Conservation (phyloP, 768 basidiomycete genomes). For the Hypholoma sublateritium region DNA sequence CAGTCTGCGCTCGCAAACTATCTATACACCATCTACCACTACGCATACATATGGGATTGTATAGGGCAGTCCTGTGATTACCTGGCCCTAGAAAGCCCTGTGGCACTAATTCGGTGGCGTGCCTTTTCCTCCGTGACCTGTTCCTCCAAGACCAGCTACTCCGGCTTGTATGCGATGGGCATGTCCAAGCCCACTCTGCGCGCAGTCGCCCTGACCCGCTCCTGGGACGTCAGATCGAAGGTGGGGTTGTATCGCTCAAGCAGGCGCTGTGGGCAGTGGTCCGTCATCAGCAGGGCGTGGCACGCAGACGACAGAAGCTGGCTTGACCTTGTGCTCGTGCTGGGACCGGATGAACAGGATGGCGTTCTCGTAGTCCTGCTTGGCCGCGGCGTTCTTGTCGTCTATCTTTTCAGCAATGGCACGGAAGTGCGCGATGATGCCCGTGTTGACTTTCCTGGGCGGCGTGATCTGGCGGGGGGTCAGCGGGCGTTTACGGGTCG, state of each 20-base stretch:
- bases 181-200: constrained; percentile 85
- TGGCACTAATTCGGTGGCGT: background rate
- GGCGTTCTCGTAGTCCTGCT: constrained; percentile 56
- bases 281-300: background rate
- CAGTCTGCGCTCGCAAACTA: background rate
- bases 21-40: background rate
- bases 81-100: background rate
- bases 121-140: background rate
- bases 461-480: constrained; percentile 21
- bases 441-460: constrained; percentile 38
- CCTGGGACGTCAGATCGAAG: constrained; percentile 74
- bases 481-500: background rate
- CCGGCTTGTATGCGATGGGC: constrained; percentile 48
- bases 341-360: constrained; percentile 72
- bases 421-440: constrained; percentile 53
- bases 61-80: too few relatives aligned
- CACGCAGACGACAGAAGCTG: constrained; percentile 9
- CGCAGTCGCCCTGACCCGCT: constrained; percentile 83
- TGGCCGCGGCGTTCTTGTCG: constrained; percentile 27
- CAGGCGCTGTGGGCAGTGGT: constrained; percentile 48
- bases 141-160: background rate
- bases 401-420: constrained; percentile 45
- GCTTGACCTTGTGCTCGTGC: constrained; percentile 68
- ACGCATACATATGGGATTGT: background rate
- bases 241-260: constrained; percentile 89